Base-by-base conservation (phyloP, 139 green algal species). In the Axilococcus clingmanii region DNA sequence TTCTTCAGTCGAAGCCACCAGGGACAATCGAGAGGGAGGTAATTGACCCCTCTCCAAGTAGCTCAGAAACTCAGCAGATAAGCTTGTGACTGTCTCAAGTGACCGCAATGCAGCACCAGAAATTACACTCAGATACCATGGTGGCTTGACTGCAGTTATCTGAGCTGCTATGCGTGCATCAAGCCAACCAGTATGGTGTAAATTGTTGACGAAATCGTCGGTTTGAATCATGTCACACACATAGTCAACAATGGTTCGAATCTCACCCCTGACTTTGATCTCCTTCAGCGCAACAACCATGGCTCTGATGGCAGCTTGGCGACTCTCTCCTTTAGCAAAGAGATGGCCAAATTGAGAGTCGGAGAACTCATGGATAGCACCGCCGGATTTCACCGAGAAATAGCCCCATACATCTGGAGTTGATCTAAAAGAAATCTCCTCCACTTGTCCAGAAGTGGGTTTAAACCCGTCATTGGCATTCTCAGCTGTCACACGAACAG, bases 261-360 rank as follows among this genome's bases (percentile, higher is more conserved):
- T 95, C 72, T 99, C 92, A 0, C 93, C 93, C 1, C 92, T n/a
- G n/a, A 57, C 19, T 23, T 20, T 33, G 31, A 99, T 52, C 49
- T 97, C 87, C 40, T 87, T 83, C 35, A 99, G 76, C 0, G 93
- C 88, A 28, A 95, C 82, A 34, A 95, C 77, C 84, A 99, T 93
- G 25, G 78, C 71, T 1, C 81, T 75, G n/a, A 91, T 83, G 12
- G 92, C 87, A 2, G 75, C 81, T 20, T 79, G 74, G 4, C 91
- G 70, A 1, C 53, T 92, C 1, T 82, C 58, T 4, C 85, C 91
- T 43, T 86, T 81, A 19, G 91, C 91, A 68, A 98, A 98, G 41
- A 98, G 61, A 67, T 98, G 91, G 2, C 92, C 92, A 72, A 99
- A 98, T 76, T 95, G 86, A 1, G 84, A 95, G 68, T 98, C 93